Base-by-base conservation (phyloP, 116 monocot species). In the Trichopus zeylanicus region DNA sequence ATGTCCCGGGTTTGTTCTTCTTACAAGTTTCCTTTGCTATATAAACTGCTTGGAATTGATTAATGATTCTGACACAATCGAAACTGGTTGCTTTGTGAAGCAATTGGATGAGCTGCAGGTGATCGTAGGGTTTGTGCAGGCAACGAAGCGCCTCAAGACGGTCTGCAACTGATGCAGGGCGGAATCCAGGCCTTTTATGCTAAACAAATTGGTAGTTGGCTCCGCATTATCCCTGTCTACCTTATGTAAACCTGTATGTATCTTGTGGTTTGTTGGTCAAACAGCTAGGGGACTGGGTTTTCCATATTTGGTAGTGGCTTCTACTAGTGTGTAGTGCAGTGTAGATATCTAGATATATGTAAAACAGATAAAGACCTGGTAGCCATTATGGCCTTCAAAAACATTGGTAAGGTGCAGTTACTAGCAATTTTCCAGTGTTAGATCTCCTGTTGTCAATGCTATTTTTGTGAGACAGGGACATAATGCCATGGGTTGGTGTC, bases 101-200 rank as follows among this genome's bases (percentile, higher is more conserved):
- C 82, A 87, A 87, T 65, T 87, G 76, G 87, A 87, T 47, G 87
- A 87, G 79, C 35, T 79, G 73, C 87, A 87, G 73, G 87, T 87
- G 10, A 82, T 87, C 46, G 56, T 72, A 10, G 82, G 82, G 35
- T 87, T 87, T 35, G 75, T 76, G 39, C 75, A 82, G 73, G 82
- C 87, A 0, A 72, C 82, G n/a, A 82, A 87, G 73, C 72, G 82
- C 32, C 76, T 87, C 15, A 87, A 82, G 54, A 76, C 73, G 1
- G 54, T 76, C 53, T 87, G 75, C 82, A 75, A 70, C 62, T 81
- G 69, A 81, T 57, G 0, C 0, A 1, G 32, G 1, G 3, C 19
- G 23, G 57, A 51, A 10, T n/a, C 26, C 30, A 22, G 55, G 46
- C 30, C 47, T n/a, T n/a, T 6, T 13, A 48, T 26, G 15, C 20